Conservation (phyloP, 805 yeast genomes). For the Diddensiella santjacobensis region DNA sequence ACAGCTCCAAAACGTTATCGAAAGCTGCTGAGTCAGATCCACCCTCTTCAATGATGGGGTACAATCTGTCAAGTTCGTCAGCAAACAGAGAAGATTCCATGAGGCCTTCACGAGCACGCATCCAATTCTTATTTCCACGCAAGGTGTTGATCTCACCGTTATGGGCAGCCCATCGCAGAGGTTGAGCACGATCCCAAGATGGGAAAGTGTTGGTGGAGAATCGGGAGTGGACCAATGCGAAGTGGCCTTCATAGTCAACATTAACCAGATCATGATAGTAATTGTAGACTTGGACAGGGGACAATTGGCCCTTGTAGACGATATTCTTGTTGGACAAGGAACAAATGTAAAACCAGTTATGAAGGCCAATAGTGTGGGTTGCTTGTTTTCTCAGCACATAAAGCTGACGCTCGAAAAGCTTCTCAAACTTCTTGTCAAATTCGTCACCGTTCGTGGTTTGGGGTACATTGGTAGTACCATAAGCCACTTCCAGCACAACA, state of each 20-base stretch:
- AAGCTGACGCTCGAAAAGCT: constrained; percentile 74
- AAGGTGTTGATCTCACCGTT: constrained; percentile 97
- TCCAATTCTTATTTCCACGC: constrained; percentile 98
- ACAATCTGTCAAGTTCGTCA: constrained; percentile 83
- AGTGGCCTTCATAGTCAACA: constrained; percentile 90
- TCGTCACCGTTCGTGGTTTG: constrained; percentile 40
- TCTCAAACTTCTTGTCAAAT: constrained; percentile 53
- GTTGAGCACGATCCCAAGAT: constrained; percentile 99
- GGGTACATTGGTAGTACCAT: constrained; percentile 39
- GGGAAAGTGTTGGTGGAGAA: constrained; percentile 98
- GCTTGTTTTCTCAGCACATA: constrained; percentile 86
- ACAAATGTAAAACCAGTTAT: constrained; percentile 97
- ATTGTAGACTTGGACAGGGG: constrained; percentile 92
- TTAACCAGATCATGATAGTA: constrained; percentile 91
- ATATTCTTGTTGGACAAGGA: constrained; percentile 84
- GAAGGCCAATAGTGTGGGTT: constrained; percentile 85
- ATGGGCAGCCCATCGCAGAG: constrained; percentile 95
- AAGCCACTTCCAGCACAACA: constrained; percentile 60
- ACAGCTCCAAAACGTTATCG: constrained; percentile 89
- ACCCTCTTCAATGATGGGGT: constrained; percentile 96
- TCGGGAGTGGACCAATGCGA: constrained; percentile 94
- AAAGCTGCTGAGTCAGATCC: constrained; percentile 98
- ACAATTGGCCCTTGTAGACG: constrained; percentile 96
- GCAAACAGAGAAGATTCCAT: constrained; percentile 86
- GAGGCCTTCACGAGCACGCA: constrained; percentile 97